Evolutionary conservation across 805 yeast species (phyloP).

Genomic region (Suhomyces sp.): DNA sequence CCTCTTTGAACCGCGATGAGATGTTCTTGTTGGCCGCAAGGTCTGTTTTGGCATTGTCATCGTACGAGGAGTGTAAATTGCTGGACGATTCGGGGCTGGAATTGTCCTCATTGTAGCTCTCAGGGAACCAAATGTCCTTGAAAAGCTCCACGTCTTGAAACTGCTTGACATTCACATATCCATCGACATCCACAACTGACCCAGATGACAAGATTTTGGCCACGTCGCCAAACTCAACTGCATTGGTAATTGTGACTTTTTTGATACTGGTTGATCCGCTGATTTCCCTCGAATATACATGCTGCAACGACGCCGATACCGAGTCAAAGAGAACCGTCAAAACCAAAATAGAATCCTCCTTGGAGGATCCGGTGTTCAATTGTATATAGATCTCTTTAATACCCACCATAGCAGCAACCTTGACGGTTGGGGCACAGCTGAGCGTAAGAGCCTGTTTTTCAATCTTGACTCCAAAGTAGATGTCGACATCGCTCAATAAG

Average conservation of each 20-base stretch:
- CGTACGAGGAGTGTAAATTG: not conserved
- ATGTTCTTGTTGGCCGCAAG: slow-evolving; percentile 34
- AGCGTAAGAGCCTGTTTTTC: slow-evolving; percentile 72
- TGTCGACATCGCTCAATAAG: slow-evolving; percentile 53
- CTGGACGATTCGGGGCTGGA: slow-evolving; percentile 22
- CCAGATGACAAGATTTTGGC: slow-evolving; percentile 49
- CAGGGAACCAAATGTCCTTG: slow-evolving; percentile 76
- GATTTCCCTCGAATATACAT: slow-evolving; percentile 83
- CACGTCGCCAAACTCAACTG: slow-evolving; percentile 42
- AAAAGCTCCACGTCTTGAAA: slow-evolving; percentile 83
- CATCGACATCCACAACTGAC: slow-evolving; percentile 50
- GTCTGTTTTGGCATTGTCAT: slow-evolving; percentile 7
- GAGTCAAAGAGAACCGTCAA: slow-evolving; percentile 50
- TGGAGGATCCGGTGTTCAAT: slow-evolving; percentile 45
- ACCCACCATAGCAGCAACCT: slow-evolving; percentile 81
- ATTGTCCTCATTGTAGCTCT: slow-evolving; percentile 9
- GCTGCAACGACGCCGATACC: slow-evolving; percentile 74
- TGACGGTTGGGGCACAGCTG: slow-evolving; percentile 93
- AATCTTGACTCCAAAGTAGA: slow-evolving; percentile 60
- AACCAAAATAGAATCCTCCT: slow-evolving; percentile 38
- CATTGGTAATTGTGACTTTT: slow-evolving; percentile 46
- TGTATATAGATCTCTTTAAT: slow-evolving; percentile 64
- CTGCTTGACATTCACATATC: slow-evolving; percentile 76
- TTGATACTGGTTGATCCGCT: slow-evolving; percentile 65
- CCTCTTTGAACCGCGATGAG: slow-evolving; percentile 51